These are phyloP conservation scores for Pleurotus pulmonarius DNA, from an alignment of 768 basidiomycete species.

Conservation along the genomic window DNA sequence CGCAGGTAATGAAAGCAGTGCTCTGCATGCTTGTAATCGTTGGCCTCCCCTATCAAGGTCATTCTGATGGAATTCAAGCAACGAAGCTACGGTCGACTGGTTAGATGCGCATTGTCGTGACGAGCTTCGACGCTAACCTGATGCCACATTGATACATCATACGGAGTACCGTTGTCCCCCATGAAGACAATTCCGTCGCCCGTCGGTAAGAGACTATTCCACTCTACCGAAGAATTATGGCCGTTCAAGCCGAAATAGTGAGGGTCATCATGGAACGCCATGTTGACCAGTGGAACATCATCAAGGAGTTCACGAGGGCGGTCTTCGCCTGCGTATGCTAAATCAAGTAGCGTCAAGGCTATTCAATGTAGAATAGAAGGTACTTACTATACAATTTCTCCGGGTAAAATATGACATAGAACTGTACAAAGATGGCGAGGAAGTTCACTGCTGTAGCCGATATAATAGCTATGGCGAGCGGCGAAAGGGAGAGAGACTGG, in stretches of 20 bases:
- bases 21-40: conserved; percentile 22
- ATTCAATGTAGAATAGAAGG: not conserved
- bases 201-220: conserved; percentile 13
- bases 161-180: conserved; percentile 27
- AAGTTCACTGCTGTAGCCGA: not conserved
- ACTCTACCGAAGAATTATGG: conserved; percentile 5
- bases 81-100: conserved; percentile 16
- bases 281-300: conserved; percentile 11
- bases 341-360: not conserved
- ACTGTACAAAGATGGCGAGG: conserved; percentile 1
- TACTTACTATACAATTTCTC: not conserved
- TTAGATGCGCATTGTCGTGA: too few species aligned
- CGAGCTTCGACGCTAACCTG: conserved; percentile 13
- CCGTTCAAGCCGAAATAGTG: conserved; percentile 8
- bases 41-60: conserved; percentile 16
- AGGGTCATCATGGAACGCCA: conserved; percentile 13
- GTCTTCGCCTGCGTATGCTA: conserved; percentile 11
- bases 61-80: conserved; percentile 31
- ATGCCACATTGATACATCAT: conserved; percentile 33
- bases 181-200: conserved; percentile 30
- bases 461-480: not conserved
- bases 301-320: conserved; percentile 12
- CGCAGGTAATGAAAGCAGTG: conserved; percentile 38
- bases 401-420: not conserved
- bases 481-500: not conserved